phyloP scores from a whole-genome alignment of 345 rosid species.

The Excoecaria cochinchinensis region DNA sequence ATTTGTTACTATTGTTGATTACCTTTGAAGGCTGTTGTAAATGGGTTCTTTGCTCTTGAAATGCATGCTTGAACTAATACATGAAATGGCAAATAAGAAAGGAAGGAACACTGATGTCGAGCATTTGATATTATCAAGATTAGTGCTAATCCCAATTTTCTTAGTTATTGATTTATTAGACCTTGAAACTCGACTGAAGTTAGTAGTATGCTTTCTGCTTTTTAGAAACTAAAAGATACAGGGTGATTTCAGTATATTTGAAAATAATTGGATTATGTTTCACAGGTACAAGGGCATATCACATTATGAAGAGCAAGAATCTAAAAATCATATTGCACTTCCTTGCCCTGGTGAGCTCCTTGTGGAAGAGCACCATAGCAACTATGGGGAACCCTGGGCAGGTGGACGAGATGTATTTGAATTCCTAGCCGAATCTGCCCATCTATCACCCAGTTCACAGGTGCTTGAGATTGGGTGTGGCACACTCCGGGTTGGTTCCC shows the following conservation, averaged over 20 bases:
- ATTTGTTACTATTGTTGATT: neutral
- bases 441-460: slow-evolving; percentile 46
- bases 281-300: slow-evolving; percentile 86
- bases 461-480: slow-evolving; percentile 98
- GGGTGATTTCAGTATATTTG: neutral
- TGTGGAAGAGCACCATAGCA: slow-evolving; percentile 90
- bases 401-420: slow-evolving; percentile 95
- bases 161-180: neutral
- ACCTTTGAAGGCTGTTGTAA: neutral
- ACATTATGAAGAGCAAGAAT: slow-evolving; percentile 63
- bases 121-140: neutral
- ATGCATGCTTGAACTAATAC: neutral
- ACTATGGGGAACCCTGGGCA: slow-evolving; percentile 98
- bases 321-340: slow-evolving; percentile 62
- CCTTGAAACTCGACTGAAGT: neutral
- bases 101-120: neutral
- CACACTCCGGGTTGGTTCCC: slow-evolving; percentile 88
- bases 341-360: slow-evolving; percentile 94
- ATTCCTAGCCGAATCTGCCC: slow-evolving; percentile 66
- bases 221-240: neutral
- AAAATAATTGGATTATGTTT: neutral
- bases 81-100: neutral
- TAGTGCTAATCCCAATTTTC: neutral
- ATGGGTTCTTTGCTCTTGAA: slow-evolving; percentile 1
- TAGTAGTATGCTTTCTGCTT: neutral